Conservation (phyloP, 1,284 basidiomycete genomes). For the Erythrobasidium hasegawianum region DNA sequence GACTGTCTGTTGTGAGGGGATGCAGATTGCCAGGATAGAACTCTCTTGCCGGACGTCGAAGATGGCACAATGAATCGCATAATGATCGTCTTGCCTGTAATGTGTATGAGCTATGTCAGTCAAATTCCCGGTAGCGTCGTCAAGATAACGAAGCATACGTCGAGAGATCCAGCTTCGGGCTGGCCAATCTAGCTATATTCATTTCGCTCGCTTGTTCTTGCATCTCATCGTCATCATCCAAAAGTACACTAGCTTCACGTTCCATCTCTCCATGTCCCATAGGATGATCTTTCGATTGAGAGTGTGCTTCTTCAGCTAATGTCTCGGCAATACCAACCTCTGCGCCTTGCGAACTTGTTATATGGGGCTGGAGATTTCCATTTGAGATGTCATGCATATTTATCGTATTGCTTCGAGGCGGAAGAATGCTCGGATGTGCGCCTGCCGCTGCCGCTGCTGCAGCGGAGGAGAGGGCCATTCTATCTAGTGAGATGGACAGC, state of each 20-base stretch:
- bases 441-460: constrained; percentile 45
- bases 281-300: constrained; percentile 45
- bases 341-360: constrained; percentile 1
- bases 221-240: constrained; percentile 41
- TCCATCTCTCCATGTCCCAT: constrained; percentile 59
- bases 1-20: constrained; percentile 52
- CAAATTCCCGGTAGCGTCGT: too few species aligned
- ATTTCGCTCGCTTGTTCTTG: constrained; percentile 4
- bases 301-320: not conserved
- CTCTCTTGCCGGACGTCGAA: constrained; percentile 56
- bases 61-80: constrained; percentile 37
- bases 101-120: too few species aligned
- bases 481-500: constrained; percentile 60
- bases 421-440: not conserved
- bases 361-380: not conserved
- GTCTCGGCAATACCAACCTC: not conserved
- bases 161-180: not conserved
- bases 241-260: constrained; percentile 51
- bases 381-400: not conserved
- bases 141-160: not conserved
- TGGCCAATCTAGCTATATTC: constrained; percentile 6
- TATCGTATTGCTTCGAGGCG: not conserved
- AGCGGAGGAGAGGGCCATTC: constrained; percentile 55
- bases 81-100: not conserved
- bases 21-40: constrained; percentile 57